Base-by-base conservation (phyloP, 2,329 filamentous ascomycete genomes). In the Fusarium sp. region DNA sequence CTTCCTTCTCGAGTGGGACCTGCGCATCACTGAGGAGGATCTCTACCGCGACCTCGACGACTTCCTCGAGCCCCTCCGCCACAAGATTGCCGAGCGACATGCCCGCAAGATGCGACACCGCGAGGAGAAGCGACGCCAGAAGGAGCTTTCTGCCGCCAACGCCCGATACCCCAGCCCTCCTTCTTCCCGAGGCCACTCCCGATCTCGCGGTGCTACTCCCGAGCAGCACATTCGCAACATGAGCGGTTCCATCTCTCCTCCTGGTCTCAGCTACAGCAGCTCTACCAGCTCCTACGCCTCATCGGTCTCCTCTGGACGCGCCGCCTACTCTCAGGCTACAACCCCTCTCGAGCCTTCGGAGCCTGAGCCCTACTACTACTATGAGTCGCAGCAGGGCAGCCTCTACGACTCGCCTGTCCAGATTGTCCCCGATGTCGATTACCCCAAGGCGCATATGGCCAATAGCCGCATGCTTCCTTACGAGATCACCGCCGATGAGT, bases 1-100 rank as follows among this genome's bases (percentile, higher is more conserved):
- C 62, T 97, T 95, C 87, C 90, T 99, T 50, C 89, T 99, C 54
- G 94, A 98, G 82, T 99, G 95, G 95, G 95, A 99, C 76, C 90
- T 98, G 70, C 90, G 94, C 76, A 95, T 99, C 80, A 92, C 88
- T 47, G 91, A 95, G 80, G 89, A 95, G 65, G 95, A 98, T 79
- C 91, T 99, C 50, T 95, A 97, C 86, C 88, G 87, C 75, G 94
- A 98, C 82, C 89, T 98, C 45, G 95, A 98, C 78, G 90, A 90
- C 47, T 98, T 98, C 88, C 90, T 99, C 52, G 91, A 91, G 37
- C 96, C 96, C 32, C 94, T 98, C 80, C 93, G 95, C 71, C 81
- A 86, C 52, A 86, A 89, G 70, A 85, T 91, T 64, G 83, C 86
- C 71, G 85, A 85, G 54, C 85, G 86, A 79, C 85, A 89, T 76